Conservation (phyloP, 176 grass and related monocot genomes). For the Rhynchospora pubera region DNA sequence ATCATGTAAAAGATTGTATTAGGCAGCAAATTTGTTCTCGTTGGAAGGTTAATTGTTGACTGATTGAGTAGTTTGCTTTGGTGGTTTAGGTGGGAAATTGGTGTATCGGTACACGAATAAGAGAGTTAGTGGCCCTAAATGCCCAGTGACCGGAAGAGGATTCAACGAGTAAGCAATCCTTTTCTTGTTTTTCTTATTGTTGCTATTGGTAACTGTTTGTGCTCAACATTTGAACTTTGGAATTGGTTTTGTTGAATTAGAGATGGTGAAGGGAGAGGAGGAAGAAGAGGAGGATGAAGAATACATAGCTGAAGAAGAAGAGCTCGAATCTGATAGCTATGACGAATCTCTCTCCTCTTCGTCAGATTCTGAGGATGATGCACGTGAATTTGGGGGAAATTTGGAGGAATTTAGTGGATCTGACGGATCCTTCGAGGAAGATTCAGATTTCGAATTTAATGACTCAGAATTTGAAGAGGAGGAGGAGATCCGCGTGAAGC, state of each 20-base stretch:
- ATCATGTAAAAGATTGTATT: too few relatives aligned
- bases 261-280: slow-evolving; percentile 45
- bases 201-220: neutral
- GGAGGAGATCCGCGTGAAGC: slow-evolving; percentile 26
- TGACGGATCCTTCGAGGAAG: slow-evolving; percentile 20
- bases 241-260: slow-evolving; percentile 22
- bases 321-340: slow-evolving; percentile 38
- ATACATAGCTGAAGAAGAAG: slow-evolving; percentile 42
- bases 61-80: too few relatives aligned
- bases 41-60: too few relatives aligned
- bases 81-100: too few relatives aligned
- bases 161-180: too few relatives aligned
- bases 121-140: too few relatives aligned
- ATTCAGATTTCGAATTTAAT: slow-evolving; percentile 44
- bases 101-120: too few relatives aligned
- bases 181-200: too few relatives aligned
- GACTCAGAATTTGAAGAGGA: slow-evolving; percentile 56
- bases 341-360: slow-evolving; percentile 28
- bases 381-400: slow-evolving; percentile 13
- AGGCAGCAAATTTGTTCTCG: too few relatives aligned
- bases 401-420: slow-evolving; percentile 23
- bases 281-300: slow-evolving; percentile 45
- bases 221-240: slow-evolving; percentile 29
- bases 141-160: too few relatives aligned
- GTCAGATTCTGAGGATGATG: slow-evolving; percentile 17